phyloP scores from a whole-genome alignment of 768 basidiomycete genomes.

The Suillus placidus region DNA sequence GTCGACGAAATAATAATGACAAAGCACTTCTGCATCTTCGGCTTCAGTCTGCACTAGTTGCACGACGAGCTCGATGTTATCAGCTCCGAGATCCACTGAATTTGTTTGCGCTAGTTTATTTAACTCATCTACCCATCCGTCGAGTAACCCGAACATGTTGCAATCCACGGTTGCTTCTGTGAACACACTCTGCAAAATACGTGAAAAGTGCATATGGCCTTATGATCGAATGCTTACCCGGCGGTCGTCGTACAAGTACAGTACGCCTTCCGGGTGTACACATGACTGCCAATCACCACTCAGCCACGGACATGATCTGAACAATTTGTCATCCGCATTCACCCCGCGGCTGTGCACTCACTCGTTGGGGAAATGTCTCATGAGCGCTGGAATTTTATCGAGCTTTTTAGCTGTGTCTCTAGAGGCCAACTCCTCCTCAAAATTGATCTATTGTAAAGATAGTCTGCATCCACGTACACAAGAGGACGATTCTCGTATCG shows the following conservation, averaged over 20 bases:
- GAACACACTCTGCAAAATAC: neutral
- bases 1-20: slow-evolving; percentile 12
- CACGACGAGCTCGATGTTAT: neutral
- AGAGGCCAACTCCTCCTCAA: neutral
- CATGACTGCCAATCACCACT: neutral
- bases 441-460: neutral
- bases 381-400: neutral
- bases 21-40: neutral
- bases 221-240: neutral
- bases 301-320: neutral
- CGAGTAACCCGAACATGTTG: neutral
- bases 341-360: neutral
- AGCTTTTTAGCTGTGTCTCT: neutral
- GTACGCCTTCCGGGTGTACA: neutral
- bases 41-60: neutral
- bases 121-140: neutral
- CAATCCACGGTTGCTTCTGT: neutral
- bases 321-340: neutral
- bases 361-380: neutral
- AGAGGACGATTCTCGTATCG: slow-evolving; percentile 1
- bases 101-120: neutral
- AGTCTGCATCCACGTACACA: neutral
- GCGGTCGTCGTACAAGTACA: neutral
- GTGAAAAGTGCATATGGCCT: neutral
- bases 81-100: neutral